Base-by-base conservation (phyloP, 164 flowering plant genomes). In the Protea cynaroides region DNA sequence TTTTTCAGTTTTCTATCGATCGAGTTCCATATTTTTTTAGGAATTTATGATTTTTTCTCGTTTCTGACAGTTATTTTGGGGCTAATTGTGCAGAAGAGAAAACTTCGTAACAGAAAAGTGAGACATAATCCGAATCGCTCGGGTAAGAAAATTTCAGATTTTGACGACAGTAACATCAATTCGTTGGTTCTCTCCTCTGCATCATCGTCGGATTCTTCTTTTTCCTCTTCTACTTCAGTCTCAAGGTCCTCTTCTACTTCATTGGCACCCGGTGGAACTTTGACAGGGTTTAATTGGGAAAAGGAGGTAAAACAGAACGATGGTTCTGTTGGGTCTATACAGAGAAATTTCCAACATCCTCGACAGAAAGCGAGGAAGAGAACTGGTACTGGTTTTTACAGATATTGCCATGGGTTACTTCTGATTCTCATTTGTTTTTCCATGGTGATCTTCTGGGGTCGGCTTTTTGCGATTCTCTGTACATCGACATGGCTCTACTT, bases 371-470 rank as follows among this genome's bases (percentile, higher is more conserved):
- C 34, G 34, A 29, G 5, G 34, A 58, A 0, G 10, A 22, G 15
- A 38, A 49, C 29, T 36, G 49, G 13, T 18, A 14, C 19, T 53
- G 23, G 43, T 3, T 8, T 21, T 19, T 21, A 19, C 25, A 54
- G 49, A 22, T 23, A 1, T n/a, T 49, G 47, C 47, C 22, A 8
- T 25, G 67, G 63, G 19, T 34, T 74, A 37, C 62, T 13, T 50
- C 21, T 74, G 62, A 38, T 77, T 22, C 63, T 77, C 0, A 19
- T 72, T 6, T 66, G 69, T 56, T 56, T 77, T 0, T 13, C 46
- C 4, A 18, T 64, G 6, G 71, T 75, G 12, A 52, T 77, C 0
- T 59, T 74, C 9, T 77, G 75, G 63, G 78, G 78, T 1, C 61
- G 36, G 59, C 2, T 71, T 1, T 71, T 40, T 49, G 81, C 73